phyloP scores from a whole-genome alignment of 2,329 filamentous ascomycete species.

The Cercospora zeae-maydis region DNA sequence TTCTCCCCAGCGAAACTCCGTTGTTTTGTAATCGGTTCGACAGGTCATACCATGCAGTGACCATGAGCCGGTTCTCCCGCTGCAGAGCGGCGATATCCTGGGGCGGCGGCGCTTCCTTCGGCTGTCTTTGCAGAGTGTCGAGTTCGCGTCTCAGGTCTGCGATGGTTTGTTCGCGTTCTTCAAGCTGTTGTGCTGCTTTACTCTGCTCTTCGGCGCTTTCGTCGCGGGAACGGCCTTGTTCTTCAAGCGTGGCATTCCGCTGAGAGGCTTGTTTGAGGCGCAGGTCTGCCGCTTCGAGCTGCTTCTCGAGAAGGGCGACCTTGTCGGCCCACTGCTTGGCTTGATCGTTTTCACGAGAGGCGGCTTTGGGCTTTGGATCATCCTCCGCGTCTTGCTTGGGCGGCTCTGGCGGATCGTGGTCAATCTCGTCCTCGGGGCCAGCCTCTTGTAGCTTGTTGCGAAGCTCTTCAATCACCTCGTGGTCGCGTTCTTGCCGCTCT shows the following conservation, averaged over 20 bases:
- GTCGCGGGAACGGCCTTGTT: conserved; percentile 21
- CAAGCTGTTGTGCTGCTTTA: conserved; percentile 24
- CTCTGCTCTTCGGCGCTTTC: conserved; percentile 14
- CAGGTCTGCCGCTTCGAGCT: conserved; percentile 34
- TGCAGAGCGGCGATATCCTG: conserved; percentile 64
- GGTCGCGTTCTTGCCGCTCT: conserved; percentile 47
- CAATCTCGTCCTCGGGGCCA: conserved; percentile 35
- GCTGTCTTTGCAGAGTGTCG: conserved; percentile 25
- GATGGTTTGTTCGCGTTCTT: conserved; percentile 31
- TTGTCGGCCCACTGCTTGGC: conserved; percentile 33
- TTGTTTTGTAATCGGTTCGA: conserved; percentile 76
- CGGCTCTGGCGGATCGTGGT: conserved; percentile 19
- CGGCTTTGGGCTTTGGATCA: conserved; percentile 11
- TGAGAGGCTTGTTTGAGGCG: conserved; percentile 34
- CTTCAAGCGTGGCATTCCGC: conserved; percentile 33
- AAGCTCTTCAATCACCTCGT: conserved; percentile 47
- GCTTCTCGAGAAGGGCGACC: conserved; percentile 32
- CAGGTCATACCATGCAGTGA: conserved; percentile 83
- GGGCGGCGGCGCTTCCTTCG: conserved; percentile 19
- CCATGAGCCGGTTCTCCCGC: conserved; percentile 73
- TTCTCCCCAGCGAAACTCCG: conserved; percentile 71
- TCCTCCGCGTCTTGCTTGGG: conserved; percentile 13
- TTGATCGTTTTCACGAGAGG: conserved; percentile 22
- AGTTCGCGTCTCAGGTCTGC: conserved; percentile 31
- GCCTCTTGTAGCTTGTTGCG: conserved; percentile 45